Base-by-base conservation (phyloP, 2,329 filamentous ascomycete genomes). In the Microdochium nivale region DNA sequence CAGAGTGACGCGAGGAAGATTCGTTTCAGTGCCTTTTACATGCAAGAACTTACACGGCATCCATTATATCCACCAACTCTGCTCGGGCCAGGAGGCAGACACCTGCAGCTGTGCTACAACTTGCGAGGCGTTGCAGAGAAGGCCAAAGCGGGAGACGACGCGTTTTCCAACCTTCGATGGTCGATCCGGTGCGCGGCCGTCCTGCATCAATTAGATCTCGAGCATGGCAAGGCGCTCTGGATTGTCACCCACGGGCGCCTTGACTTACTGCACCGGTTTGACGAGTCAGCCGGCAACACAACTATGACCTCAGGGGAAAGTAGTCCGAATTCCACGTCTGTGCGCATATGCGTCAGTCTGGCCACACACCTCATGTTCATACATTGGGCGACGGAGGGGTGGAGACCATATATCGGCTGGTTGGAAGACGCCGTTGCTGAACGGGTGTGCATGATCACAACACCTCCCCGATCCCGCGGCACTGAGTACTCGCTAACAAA, bases 371-470 rank as follows among this genome's bases (percentile, higher is more conserved):
- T 68, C 2, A 33, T 70, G 9, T 60, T 57, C 44, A 64, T 62
- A 32, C 60, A 69, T 25, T 71, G 69, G 69, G 60, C 65, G 2
- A 62, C 57, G 0, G 63, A 67, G 51, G 60, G 64, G 4, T 71
- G 68, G 67, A 57, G 66, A 16, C 59, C 59, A 58, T 71, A 69
- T 54, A 59, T 70, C n/a, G 51, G 58, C 13, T 67, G 60, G 58
- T 53, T 70, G 0, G 67, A 70, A 54, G 51, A 59, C 3, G 47
- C 57, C 0, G 32, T 33, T 33, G 32, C 16, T n/a, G n/a, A 33
- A 33, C 9, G 32, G 16, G 16, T 9, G 32, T 33, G 16, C 9
- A 16, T 9, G 32, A 33, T 9, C 32, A 9, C 9, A 9, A 9
- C 32, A 33, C 9, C 32, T 33, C 32, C 16, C 32, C 32, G 9